Evolutionary conservation across 2,329 filamentous ascomycete genomes (phyloP).

Genomic region (Aaosphaeria arxii): DNA sequence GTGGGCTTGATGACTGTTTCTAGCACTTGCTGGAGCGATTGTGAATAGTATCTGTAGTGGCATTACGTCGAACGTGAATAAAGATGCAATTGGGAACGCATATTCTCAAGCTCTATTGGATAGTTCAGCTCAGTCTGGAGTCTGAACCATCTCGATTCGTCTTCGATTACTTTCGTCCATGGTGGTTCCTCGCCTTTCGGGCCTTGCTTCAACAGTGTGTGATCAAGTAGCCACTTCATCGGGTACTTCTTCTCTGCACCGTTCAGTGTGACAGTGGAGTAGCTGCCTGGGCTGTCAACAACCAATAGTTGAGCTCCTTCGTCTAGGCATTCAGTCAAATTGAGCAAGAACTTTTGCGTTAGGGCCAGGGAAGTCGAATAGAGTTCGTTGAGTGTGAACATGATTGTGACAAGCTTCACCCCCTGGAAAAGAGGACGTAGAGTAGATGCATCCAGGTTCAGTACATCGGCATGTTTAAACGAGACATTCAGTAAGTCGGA

Average conservation of each 20-base stretch:
- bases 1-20: background rate
- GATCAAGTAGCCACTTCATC: slow-evolving; percentile 90
- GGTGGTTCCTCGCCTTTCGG: slow-evolving; percentile 6
- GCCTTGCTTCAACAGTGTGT: slow-evolving; percentile 59
- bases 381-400: slow-evolving; percentile 95
- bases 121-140: slow-evolving; percentile 64
- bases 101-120: slow-evolving; percentile 85
- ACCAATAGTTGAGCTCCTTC: slow-evolving; percentile 71
- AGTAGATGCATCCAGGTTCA: slow-evolving; percentile 39
- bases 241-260: slow-evolving; percentile 67
- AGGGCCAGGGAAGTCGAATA: slow-evolving; percentile 74
- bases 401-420: slow-evolving; percentile 65
- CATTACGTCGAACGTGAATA: slow-evolving; percentile 47
- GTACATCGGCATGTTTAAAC: slow-evolving; percentile 53
- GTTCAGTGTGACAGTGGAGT: slow-evolving; percentile 72
- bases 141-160: slow-evolving; percentile 85
- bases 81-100: slow-evolving; percentile 90
- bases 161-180: slow-evolving; percentile 73
- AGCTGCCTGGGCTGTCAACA: slow-evolving; percentile 90
- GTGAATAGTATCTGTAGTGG: no score
- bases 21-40: no score
- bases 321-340: slow-evolving; percentile 58
- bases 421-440: slow-evolving; percentile 29
- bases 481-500: slow-evolving; percentile 29
- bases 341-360: slow-evolving; percentile 73